A percentile compares a stretch with the other conserved stretches of the same genome.
Conservation (phyloP, 257 asterid species). For the Nicotiana tomentosiformis region DNA sequence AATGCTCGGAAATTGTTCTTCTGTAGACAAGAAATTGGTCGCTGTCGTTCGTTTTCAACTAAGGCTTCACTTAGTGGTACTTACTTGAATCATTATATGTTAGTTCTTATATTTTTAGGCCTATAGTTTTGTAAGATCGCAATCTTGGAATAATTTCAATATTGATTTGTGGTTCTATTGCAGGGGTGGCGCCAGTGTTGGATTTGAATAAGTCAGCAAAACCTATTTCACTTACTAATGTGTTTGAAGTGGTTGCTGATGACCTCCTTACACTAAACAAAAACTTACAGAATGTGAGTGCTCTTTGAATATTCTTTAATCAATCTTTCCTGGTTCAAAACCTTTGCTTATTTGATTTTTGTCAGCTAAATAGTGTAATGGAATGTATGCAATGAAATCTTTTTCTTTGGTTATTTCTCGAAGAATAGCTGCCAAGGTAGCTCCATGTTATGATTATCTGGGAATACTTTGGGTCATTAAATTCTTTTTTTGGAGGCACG, state of each 20-base stretch:
- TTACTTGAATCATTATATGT: not conserved
- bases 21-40: conserved; percentile 44
- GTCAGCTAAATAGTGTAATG: not conserved
- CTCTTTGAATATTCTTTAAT: not conserved
- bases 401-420: not conserved
- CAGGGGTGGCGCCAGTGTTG: conserved; percentile 50
- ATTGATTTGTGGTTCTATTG: conserved; percentile 11
- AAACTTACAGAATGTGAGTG: conserved; percentile 73
- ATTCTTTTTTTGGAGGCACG: too few species aligned
- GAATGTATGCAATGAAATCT: not conserved
- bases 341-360: not conserved
- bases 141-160: conserved; percentile 1
- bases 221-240: conserved; percentile 40
- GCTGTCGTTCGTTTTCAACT: conserved; percentile 55
- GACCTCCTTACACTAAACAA: conserved; percentile 70
- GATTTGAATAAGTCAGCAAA: conserved; percentile 41
- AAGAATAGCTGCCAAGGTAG: not conserved
- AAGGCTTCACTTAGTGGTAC: conserved; percentile 65
- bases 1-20: conserved; percentile 41
- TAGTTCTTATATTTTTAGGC: not conserved
- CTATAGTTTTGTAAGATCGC: not conserved
- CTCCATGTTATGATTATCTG: not conserved
- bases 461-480: not conserved
- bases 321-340: not conserved
- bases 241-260: conserved; percentile 80